Conservation (phyloP, 495 filamentous ascomycete genomes). For the Entonaema liquescens region DNA sequence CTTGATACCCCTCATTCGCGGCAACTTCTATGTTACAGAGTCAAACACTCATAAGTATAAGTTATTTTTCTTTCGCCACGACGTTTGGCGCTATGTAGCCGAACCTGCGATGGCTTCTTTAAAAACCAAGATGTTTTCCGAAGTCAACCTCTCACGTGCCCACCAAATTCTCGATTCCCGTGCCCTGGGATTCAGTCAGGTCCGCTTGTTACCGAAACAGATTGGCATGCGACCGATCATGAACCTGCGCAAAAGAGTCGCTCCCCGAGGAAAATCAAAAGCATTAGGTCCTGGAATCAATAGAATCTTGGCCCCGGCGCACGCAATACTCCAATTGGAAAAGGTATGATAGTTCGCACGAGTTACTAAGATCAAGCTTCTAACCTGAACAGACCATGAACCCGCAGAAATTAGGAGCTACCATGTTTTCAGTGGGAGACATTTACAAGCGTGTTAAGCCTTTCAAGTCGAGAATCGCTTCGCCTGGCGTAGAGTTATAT, state of each 20-base stretch:
- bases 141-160: conserved; percentile 69
- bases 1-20: conserved; percentile 84
- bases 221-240: conserved; percentile 77
- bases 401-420: conserved; percentile 71
- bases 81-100: conserved; percentile 81
- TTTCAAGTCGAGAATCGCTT: conserved; percentile 65
- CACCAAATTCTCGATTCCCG: conserved; percentile 66
- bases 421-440: conserved; percentile 82
- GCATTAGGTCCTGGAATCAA: conserved; percentile 82
- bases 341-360: conserved; percentile 50
- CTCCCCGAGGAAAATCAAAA: conserved; percentile 62
- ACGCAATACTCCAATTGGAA: conserved; percentile 80
- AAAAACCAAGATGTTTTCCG: conserved; percentile 80
- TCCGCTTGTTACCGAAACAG: conserved; percentile 83
- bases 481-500: conserved; percentile 57
- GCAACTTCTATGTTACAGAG: conserved; percentile 94
- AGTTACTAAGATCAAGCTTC: conserved; percentile 8
- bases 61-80: conserved; percentile 94
- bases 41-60: conserved; percentile 80
- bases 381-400: conserved; percentile 55
- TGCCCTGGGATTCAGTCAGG: conserved; percentile 75
- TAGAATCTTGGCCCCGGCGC: conserved; percentile 75
- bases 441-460: conserved; percentile 77
- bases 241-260: conserved; percentile 75
- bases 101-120: conserved; percentile 75